Conservation (phyloP, 306 rosid species). For the Castanea mollissima region DNA sequence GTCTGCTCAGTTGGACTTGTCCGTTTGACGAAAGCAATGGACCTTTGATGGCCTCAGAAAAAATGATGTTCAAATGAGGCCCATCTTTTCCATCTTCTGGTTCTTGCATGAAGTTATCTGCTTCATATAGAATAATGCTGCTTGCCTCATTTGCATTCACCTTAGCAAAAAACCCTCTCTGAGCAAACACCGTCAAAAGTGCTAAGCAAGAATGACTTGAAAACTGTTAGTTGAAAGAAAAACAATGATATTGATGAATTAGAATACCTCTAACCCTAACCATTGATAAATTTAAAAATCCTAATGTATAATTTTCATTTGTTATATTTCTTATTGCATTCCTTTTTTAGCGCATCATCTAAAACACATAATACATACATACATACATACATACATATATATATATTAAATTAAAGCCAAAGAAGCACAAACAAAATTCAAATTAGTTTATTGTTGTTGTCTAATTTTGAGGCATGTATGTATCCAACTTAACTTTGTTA, state of each 20-base stretch:
- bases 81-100: conserved; percentile 42
- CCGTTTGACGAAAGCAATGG: conserved; percentile 76
- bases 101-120: conserved; percentile 31
- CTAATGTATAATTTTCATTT: neutral
- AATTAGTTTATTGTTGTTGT: no score
- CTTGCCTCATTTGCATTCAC: conserved; percentile 39
- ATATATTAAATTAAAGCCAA: no score
- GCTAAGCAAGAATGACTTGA: conserved; percentile 41
- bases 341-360: neutral
- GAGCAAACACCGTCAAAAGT: conserved; percentile 70
- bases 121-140: conserved; percentile 37
- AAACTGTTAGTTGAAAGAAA: conserved; percentile 26
- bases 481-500: no score
- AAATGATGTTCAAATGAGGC: conserved; percentile 44
- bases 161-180: conserved; percentile 54
- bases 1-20: conserved; percentile 75
- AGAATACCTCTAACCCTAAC: neutral
- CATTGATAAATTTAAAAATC: neutral
- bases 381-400: no score
- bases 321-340: neutral
- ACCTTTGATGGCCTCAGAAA: no score
- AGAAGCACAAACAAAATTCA: no score
- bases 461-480: no score
- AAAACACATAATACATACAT: neutral
- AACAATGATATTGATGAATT: neutral